Percentiles rank a stretch among this genome's conserved stretches.
phyloP scores from a whole-genome alignment of 2,329 filamentous ascomycete genomes.

The Xylaria hypoxylon region DNA sequence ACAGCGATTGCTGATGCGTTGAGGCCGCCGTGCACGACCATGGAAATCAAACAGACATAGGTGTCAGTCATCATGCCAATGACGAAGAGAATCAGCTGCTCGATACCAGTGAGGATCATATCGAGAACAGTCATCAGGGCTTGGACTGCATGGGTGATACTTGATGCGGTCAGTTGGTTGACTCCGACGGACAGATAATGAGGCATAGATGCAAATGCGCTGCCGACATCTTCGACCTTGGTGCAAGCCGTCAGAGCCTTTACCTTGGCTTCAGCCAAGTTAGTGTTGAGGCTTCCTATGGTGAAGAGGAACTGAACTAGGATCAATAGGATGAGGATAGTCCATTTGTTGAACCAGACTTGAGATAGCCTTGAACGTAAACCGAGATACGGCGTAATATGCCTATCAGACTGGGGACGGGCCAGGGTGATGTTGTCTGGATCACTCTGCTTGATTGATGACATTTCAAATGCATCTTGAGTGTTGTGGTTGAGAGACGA shows the following conservation, averaged over 20 bases:
- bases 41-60: constrained; percentile 88
- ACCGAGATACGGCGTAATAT: constrained; percentile 89
- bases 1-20: constrained; percentile 68
- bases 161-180: constrained; percentile 83
- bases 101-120: constrained; percentile 83
- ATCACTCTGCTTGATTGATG: constrained; percentile 26
- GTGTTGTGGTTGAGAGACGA: constrained; percentile 48
- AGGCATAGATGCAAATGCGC: constrained; percentile 97
- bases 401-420: constrained; percentile 57
- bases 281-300: constrained; percentile 76
- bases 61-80: constrained; percentile 93
- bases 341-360: constrained; percentile 98
- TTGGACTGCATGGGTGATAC: constrained; percentile 82
- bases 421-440: constrained; percentile 13
- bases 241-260: constrained; percentile 91
- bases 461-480: constrained; percentile 48
- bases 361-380: constrained; percentile 91
- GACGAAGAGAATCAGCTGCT: constrained; percentile 89
- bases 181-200: constrained; percentile 91
- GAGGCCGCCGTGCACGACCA: constrained; percentile 82
- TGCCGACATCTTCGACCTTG: constrained; percentile 91
- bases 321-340: constrained; percentile 86
- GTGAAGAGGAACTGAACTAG: constrained; percentile 84
- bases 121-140: constrained; percentile 83
- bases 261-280: constrained; percentile 79